A percentile compares a stretch with the other conserved stretches of the same genome.
These are phyloP conservation scores for Petunia hybrid DNA, from an alignment of 305 asterid genomes.

Conservation along the genomic window DNA sequence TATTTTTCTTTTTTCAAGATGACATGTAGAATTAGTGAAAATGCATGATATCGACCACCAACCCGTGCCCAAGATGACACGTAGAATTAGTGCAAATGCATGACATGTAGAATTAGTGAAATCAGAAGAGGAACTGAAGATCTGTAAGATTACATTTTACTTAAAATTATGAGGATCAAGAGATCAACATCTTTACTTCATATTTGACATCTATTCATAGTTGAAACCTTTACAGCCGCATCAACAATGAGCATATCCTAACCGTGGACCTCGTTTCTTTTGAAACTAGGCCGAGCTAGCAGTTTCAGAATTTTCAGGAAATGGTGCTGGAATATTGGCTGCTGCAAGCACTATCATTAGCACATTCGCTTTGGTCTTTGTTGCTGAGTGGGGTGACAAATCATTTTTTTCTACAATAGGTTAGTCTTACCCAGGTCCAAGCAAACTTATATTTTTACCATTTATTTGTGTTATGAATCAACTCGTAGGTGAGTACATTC, in stretches of 20 bases:
- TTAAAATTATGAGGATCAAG: not conserved
- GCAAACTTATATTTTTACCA: conserved; percentile 12
- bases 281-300: conserved; percentile 83
- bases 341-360: conserved; percentile 78
- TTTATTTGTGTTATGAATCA: conserved; percentile 12
- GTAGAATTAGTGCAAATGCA: no score
- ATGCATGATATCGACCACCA: not conserved
- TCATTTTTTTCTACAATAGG: conserved; percentile 98
- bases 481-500: not conserved
- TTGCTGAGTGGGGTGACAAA: conserved; percentile 99
- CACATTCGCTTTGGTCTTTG: conserved; percentile 87
- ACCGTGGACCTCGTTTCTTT: conserved; percentile 35
- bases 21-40: not conserved
- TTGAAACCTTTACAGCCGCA: not conserved
- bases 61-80: no score
- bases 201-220: not conserved
- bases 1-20: not conserved
- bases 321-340: conserved; percentile 84
- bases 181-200: not conserved
- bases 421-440: conserved; percentile 29
- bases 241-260: conserved; percentile 17
- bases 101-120: no score
- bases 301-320: conserved; percentile 84
- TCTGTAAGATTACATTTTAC: not conserved
- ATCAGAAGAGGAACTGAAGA: no score